Conservation (phyloP, 768 basidiomycete genomes). For the Vararia minispora region DNA sequence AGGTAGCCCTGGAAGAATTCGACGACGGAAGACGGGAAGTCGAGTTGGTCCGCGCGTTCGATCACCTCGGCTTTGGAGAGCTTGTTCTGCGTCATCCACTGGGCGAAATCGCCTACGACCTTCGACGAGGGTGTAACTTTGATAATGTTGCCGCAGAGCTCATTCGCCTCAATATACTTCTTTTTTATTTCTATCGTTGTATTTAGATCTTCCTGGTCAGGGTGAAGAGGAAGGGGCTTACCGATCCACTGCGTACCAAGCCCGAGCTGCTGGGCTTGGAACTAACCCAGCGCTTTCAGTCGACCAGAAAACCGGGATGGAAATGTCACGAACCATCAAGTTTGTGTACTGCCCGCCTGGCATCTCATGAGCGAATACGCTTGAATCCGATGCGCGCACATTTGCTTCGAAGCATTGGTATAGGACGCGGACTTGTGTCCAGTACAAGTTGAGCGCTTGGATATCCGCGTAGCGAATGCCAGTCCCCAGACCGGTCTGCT, state of each 20-base stretch:
- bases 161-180: conserved; percentile 97
- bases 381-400: conserved; percentile 92
- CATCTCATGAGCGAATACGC: conserved; percentile 99
- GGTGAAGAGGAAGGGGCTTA: conserved; percentile 20
- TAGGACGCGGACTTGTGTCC: conserved; percentile 93
- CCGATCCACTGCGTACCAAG: conserved; percentile 94
- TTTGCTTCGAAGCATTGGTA: conserved; percentile 98
- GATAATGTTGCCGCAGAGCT: conserved; percentile 96
- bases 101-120: conserved; percentile 98
- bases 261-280: conserved; percentile 97
- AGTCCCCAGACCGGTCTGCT: conserved; percentile 88
- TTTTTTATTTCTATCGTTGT: conserved; percentile 73
- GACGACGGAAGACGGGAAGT: conserved; percentile 95
- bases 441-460: conserved; percentile 94
- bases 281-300: conserved; percentile 33
- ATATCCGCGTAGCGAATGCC: conserved; percentile 97
- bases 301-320: conserved; percentile 13
- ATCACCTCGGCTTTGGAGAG: conserved; percentile 81
- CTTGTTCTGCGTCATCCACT: conserved; percentile 97
- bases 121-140: conserved; percentile 99
- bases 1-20: conserved; percentile 99
- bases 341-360: conserved; percentile 96
- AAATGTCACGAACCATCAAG: conserved; percentile 58
- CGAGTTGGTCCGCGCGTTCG: conserved; percentile 76
- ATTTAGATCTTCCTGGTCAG: background rate